Evolutionary conservation across 495 filamentous ascomycete genomes (phyloP).

Genomic region (Bryoglossum gracile): DNA sequence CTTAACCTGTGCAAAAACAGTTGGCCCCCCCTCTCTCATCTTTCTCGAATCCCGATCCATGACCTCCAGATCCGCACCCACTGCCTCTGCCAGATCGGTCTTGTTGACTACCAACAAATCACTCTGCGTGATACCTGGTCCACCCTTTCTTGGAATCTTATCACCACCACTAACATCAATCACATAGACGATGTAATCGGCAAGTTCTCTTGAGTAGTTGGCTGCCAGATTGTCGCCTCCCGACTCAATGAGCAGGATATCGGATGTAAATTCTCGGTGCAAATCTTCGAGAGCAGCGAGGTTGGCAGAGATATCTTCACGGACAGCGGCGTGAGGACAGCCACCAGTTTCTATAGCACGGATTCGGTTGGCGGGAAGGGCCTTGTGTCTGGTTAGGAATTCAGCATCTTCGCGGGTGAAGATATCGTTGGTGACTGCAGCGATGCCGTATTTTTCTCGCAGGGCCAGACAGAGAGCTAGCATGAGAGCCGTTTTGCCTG

Average conservation of each 20-base stretch:
- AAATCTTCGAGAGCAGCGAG: constrained; percentile 85
- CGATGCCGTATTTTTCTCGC: constrained; percentile 70
- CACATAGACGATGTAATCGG: constrained; percentile 96
- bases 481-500: constrained; percentile 96
- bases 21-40: constrained; percentile 94
- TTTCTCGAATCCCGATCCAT: constrained; percentile 94
- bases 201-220: constrained; percentile 89
- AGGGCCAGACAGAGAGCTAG: constrained; percentile 77
- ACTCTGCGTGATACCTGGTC: constrained; percentile 91
- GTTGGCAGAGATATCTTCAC: constrained; percentile 93
- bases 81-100: constrained; percentile 84
- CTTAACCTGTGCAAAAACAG: constrained; percentile 97
- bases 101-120: constrained; percentile 94
- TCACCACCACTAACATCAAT: constrained; percentile 97
- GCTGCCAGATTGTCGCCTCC: constrained; percentile 96
- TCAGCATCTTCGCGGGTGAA: constrained; percentile 98
- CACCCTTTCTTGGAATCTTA: constrained; percentile 93
- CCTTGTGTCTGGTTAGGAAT: constrained; percentile 81
- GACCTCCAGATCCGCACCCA: constrained; percentile 84
- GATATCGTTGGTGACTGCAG: constrained; percentile 98
- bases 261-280: constrained; percentile 62
- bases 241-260: constrained; percentile 82
- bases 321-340: constrained; percentile 94
- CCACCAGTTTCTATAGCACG: constrained; percentile 96
- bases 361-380: constrained; percentile 76